Evolutionary conservation across 2,329 filamentous ascomycete genomes (phyloP).

Genomic region (Fusarium oxysporum): DNA sequence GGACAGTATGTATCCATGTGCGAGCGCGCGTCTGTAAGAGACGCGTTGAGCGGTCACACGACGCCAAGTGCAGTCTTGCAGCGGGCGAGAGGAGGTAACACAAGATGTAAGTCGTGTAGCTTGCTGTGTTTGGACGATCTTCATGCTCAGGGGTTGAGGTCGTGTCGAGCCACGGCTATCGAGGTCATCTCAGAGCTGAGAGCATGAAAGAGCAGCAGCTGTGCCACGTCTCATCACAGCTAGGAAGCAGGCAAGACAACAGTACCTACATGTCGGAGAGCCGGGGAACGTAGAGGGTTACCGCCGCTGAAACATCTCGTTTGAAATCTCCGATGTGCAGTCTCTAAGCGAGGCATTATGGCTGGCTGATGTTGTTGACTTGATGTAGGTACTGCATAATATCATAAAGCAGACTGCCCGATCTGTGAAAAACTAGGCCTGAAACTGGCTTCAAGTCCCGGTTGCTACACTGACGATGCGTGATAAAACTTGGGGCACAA

Average conservation of each 20-base stretch:
- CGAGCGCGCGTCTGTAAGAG: constrained; percentile 2
- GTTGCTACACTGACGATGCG: constrained; percentile 35
- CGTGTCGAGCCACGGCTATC: constrained; percentile 20
- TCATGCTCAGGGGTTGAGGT: constrained; percentile 20
- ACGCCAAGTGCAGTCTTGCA: constrained; percentile 7
- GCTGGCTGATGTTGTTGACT: constrained; percentile 26
- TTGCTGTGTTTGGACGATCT: constrained; percentile 23
- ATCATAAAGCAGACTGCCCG: constrained; percentile 27
- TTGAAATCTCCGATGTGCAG: constrained; percentile 46
- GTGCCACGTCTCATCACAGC: constrained; percentile 13
- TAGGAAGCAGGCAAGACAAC: neutral
- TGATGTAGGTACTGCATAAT: constrained; percentile 31
- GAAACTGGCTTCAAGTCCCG: constrained; percentile 36
- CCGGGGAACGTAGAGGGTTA: constrained; percentile 21
- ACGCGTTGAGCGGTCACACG: constrained; percentile 25
- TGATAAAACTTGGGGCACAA: constrained; percentile 27
- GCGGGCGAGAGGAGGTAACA: constrained; percentile 16
- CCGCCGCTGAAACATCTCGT: constrained; percentile 32
- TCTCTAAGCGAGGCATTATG: constrained; percentile 38
- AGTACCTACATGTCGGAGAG: constrained; percentile 21
- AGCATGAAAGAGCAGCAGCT: constrained; percentile 11
- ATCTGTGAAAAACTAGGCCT: constrained; percentile 38
- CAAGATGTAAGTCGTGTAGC: constrained; percentile 22
- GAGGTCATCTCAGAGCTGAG: constrained; percentile 22
- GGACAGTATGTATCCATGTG: constrained; percentile 12